Evolutionary conservation across 2,329 filamentous ascomycete genomes (phyloP).

Genomic region (Ophiostoma sp.): DNA sequence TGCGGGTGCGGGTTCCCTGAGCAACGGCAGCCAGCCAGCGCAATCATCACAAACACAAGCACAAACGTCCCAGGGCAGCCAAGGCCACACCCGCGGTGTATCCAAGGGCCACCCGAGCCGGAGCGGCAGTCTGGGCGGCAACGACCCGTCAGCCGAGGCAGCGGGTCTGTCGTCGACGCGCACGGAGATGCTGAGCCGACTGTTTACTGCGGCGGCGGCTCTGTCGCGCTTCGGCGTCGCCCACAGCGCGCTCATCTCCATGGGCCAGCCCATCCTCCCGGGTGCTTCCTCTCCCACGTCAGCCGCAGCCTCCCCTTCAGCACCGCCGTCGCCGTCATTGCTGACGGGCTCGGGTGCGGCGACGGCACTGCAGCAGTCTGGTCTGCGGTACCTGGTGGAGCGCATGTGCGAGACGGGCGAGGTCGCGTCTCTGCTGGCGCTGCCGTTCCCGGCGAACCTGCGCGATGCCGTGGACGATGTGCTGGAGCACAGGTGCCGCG

Average conservation of each 20-base stretch:
- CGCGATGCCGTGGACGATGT: constrained; percentile 74
- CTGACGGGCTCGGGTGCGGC: constrained; percentile 41
- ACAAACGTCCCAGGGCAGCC: not conserved
- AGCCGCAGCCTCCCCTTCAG: not conserved
- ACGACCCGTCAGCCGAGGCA: constrained; percentile 17
- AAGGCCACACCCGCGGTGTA: not conserved
- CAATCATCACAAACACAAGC: too few relatives aligned
- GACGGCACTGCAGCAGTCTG: constrained; percentile 57
- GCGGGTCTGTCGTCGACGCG: constrained; percentile 33
- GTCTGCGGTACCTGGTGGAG: constrained; percentile 63
- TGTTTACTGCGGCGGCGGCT: constrained; percentile 77
- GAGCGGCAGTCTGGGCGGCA: constrained; percentile 14
- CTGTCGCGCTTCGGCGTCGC: constrained; percentile 77
- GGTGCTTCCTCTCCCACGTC: not conserved
- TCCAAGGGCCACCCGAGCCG: constrained; percentile 16
- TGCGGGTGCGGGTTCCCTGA: not conserved
- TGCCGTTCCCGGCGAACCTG: constrained; percentile 70
- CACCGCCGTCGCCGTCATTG: constrained; percentile 46
- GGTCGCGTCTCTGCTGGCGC: constrained; percentile 61
- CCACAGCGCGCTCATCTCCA: constrained; percentile 69
- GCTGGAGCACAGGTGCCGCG: constrained; percentile 60
- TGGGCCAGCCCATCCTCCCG: constrained; percentile 40
- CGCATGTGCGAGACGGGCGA: constrained; percentile 64
- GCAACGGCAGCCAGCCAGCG: not conserved
- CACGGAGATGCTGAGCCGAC: constrained; percentile 70